Conservation (phyloP, 2,329 filamentous ascomycete species). For the Colletotrichum shisoi region DNA sequence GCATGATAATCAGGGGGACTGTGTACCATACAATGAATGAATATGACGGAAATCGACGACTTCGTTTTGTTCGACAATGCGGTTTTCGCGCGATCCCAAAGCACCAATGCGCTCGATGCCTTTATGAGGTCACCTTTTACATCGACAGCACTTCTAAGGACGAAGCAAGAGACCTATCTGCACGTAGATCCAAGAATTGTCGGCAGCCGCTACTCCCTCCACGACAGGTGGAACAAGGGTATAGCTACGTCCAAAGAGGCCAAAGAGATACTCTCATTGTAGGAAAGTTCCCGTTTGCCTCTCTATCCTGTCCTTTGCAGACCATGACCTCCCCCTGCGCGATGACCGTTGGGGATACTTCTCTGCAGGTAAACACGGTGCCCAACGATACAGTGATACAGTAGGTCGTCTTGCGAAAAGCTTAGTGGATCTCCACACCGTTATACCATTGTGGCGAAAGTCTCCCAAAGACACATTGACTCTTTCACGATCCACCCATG, state of each 20-base stretch:
- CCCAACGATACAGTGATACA: too few species aligned
- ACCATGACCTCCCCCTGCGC: neutral
- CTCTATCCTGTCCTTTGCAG: neutral
- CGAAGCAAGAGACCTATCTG: neutral
- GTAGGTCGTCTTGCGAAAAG: neutral
- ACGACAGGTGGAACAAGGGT: too few species aligned
- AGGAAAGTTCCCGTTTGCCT: neutral
- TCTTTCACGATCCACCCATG: neutral
- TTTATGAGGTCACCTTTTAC: neutral
- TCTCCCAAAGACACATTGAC: too few species aligned
- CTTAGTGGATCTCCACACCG: neutral
- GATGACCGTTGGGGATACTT: neutral
- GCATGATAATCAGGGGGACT: neutral
- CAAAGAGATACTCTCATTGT: neutral
- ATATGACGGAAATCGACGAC: neutral
- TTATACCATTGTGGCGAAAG: too few species aligned
- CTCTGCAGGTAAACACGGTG: neutral
- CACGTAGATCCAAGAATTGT: neutral
- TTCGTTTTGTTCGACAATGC: neutral
- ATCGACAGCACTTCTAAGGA: neutral
- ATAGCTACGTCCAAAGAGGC: too few species aligned
- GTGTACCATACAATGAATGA: constrained; percentile 10
- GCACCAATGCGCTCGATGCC: too few species aligned
- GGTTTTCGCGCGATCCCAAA: too few species aligned
- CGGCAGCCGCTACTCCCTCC: neutral